Percentiles rank a stretch among this genome's conserved stretches.
Evolutionary conservation across 345 rosid genomes (phyloP).

Genomic region (Aquilaria sinensis): DNA sequence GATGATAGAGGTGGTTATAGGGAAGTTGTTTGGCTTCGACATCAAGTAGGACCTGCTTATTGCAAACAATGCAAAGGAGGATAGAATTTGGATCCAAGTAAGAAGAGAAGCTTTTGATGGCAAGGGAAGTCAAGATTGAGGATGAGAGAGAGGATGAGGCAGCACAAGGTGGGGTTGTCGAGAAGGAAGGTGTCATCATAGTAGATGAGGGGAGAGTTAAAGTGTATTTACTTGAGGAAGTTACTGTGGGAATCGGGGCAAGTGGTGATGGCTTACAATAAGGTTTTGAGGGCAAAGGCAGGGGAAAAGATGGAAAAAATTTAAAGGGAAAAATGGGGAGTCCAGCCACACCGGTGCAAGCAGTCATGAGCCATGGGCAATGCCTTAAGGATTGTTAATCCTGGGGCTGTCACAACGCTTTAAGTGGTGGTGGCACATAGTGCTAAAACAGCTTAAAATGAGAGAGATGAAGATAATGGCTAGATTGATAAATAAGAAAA

Average conservation of each 20-base stretch:
- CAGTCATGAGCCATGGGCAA: no score
- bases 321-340: no score
- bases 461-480: no score
- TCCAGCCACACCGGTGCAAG: no score
- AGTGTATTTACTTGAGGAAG: slow-evolving; percentile 21
- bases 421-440: no score
- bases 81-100: slow-evolving; percentile 15
- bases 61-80: slow-evolving; percentile 44
- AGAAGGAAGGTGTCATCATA: slow-evolving; percentile 33
- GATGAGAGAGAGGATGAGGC: slow-evolving; percentile 30
- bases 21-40: slow-evolving; percentile 43
- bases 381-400: no score
- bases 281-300: no score
- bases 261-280: slow-evolving; percentile 2
- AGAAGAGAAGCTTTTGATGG: slow-evolving; percentile 31
- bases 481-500: no score
- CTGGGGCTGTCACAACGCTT: no score
- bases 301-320: no score
- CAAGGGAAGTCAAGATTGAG: slow-evolving; percentile 18
- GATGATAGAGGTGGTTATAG: slow-evolving; percentile 43
- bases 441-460: no score
- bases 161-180: slow-evolving; percentile 39
- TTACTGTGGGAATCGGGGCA: slow-evolving; percentile 38
- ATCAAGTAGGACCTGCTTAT: slow-evolving; percentile 34
- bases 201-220: slow-evolving; percentile 22